These are phyloP conservation scores for Cynara cardunculus DNA, from an alignment of 129 eudicot species.

Conservation along the genomic window DNA sequence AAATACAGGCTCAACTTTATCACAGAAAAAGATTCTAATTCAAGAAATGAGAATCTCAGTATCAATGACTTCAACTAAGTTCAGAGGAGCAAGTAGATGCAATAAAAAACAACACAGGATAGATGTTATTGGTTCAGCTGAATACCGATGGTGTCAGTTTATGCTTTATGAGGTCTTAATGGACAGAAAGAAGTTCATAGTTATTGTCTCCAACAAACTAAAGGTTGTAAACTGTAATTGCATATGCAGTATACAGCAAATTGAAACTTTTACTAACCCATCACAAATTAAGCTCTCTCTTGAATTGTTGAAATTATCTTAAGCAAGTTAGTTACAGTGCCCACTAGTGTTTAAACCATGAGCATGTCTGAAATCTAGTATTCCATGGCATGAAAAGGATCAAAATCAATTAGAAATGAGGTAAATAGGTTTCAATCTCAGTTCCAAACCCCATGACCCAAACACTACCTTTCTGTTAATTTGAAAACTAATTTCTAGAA, in stretches of 20 bases:
- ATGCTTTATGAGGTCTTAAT: neutral
- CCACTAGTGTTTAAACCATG: neutral
- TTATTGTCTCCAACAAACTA: too few relatives aligned
- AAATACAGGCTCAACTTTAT: too few relatives aligned
- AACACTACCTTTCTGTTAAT: neutral
- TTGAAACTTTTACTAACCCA: neutral
- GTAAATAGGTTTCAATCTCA: neutral
- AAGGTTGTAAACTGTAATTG: too few relatives aligned
- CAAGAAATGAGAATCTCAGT: neutral
- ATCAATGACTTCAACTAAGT: neutral
- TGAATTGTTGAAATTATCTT: neutral
- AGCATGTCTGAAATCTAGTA: neutral
- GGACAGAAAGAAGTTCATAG: neutral
- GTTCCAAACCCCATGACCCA: neutral
- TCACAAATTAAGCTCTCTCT: neutral
- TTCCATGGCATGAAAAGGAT: neutral
- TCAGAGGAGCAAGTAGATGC: neutral
- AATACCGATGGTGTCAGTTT: neutral
- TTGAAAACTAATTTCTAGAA: neutral
- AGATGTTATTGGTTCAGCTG: neutral
- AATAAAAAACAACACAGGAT: neutral
- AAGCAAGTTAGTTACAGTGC: neutral
- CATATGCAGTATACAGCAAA: too few relatives aligned
- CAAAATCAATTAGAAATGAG: neutral
- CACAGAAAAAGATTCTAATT: too few relatives aligned